A percentile compares a stretch with the other conserved stretches of the same genome.
Conservation (phyloP, 2,329 filamentous ascomycete species). For the Ophiostoma triangulosporum region DNA sequence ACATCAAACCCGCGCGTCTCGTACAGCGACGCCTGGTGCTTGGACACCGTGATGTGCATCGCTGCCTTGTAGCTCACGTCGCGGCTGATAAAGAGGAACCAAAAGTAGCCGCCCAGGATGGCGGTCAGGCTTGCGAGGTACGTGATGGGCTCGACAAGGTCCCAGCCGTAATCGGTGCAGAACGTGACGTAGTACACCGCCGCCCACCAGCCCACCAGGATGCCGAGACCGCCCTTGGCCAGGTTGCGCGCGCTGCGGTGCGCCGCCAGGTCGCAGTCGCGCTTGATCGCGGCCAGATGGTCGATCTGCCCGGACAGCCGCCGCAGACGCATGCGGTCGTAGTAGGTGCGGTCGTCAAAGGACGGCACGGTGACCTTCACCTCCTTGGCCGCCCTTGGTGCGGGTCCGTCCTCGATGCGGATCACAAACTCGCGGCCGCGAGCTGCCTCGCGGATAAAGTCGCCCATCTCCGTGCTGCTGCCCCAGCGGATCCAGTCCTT, state of each 20-base stretch:
- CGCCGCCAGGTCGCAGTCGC: constrained; percentile 66
- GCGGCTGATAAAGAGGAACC: constrained; percentile 86
- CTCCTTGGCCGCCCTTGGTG: constrained; percentile 26
- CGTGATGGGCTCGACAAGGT: constrained; percentile 80
- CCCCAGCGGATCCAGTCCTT: constrained; percentile 76
- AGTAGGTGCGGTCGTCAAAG: constrained; percentile 84
- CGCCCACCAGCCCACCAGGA: constrained; percentile 67
- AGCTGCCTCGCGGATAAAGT: constrained; percentile 85
- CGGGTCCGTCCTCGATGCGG: constrained; percentile 53
- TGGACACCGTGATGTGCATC: constrained; percentile 73
- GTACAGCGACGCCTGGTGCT: constrained; percentile 66
- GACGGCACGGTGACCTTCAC: constrained; percentile 72
- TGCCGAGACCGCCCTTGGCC: constrained; percentile 64
- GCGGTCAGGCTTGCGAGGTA: constrained; percentile 79
- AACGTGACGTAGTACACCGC: constrained; percentile 62
- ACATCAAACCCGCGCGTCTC: constrained; percentile 62
- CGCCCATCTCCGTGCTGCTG: constrained; percentile 76
- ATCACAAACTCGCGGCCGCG: constrained; percentile 74
- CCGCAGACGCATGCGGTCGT: constrained; percentile 62
- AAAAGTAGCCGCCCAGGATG: constrained; percentile 80
- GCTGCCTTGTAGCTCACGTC: constrained; percentile 79
- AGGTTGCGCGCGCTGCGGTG: constrained; percentile 65
- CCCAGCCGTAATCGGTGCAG: constrained; percentile 71
- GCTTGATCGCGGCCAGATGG: constrained; percentile 58
- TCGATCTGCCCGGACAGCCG: constrained; percentile 58